Conservation (phyloP, 805 yeast species). For the Wickerhamiella cacticola region DNA sequence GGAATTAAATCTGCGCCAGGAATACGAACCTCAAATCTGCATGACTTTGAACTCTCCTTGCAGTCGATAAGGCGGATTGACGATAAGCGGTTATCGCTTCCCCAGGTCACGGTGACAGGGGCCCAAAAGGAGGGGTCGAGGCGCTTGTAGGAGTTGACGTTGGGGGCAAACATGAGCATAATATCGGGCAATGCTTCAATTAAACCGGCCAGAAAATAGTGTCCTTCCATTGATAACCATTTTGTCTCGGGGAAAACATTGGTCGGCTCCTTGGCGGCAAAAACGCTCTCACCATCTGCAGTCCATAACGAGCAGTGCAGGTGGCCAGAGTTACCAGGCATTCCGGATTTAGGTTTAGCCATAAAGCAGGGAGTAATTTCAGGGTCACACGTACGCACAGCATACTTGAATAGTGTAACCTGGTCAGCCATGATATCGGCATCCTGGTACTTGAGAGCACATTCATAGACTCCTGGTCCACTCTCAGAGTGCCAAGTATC, state of each 20-base stretch:
- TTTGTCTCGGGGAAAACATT: slow-evolving; percentile 24
- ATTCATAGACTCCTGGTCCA: slow-evolving; percentile 31
- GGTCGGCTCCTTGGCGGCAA: slow-evolving; percentile 24
- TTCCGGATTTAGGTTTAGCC: slow-evolving; percentile 30
- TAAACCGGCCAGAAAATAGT: slow-evolving; percentile 28
- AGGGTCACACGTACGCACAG: slow-evolving; percentile 24
- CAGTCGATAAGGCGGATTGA: slow-evolving; percentile 28
- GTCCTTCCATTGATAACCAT: slow-evolving; percentile 24
- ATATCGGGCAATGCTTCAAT: slow-evolving; percentile 26
- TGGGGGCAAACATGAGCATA: slow-evolving; percentile 30
- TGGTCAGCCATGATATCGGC: slow-evolving; percentile 27
- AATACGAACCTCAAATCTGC: slow-evolving; percentile 28
- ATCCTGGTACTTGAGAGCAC: slow-evolving; percentile 26
- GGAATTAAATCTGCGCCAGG: slow-evolving; percentile 31
- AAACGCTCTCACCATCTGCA: slow-evolving; percentile 21
- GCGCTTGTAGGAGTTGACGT: slow-evolving; percentile 29
- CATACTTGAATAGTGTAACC: slow-evolving; percentile 26
- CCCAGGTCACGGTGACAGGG: slow-evolving; percentile 30
- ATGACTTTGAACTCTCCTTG: slow-evolving; percentile 21
- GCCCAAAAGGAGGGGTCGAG: slow-evolving; percentile 30
- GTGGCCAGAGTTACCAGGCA: slow-evolving; percentile 31
- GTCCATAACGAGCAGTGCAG: slow-evolving; percentile 26
- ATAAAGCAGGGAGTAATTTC: slow-evolving; percentile 28
- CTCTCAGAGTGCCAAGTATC: slow-evolving; percentile 31
- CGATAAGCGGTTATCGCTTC: slow-evolving; percentile 29